These are phyloP conservation scores for Telfairia occidentalis DNA, from an alignment of 331 rosid genomes.

Conservation along the genomic window DNA sequence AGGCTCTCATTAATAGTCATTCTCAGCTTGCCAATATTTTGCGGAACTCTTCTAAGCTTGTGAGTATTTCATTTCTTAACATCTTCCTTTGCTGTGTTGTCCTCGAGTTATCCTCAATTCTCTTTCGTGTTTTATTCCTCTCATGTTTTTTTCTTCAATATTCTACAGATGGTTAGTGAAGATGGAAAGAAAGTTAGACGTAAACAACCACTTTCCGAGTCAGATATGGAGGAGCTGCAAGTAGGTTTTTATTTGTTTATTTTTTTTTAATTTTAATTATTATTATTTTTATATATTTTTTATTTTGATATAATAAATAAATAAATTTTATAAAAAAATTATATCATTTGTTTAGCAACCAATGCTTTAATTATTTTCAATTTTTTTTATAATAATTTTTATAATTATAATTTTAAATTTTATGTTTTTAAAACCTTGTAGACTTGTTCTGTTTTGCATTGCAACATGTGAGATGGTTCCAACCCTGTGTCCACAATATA, in stretches of 20 bases:
- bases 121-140: slow-evolving; percentile 12
- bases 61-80: slow-evolving; percentile 28
- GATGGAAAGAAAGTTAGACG: slow-evolving; percentile 93
- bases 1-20: slow-evolving; percentile 59
- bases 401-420: neutral
- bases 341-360: too few relatives aligned
- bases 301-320: neutral
- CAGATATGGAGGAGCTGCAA: slow-evolving; percentile 83
- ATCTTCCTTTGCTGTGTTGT: neutral
- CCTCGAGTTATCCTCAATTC: neutral
- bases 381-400: too few relatives aligned
- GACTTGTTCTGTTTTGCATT: neutral
- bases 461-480: neutral
- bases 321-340: neutral
- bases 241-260: slow-evolving; percentile 31
- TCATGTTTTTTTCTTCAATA: slow-evolving; percentile 16
- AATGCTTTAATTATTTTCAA: too few relatives aligned
- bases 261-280: too few relatives aligned
- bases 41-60: slow-evolving; percentile 83
- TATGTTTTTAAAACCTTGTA: neutral
- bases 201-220: slow-evolving; percentile 53
- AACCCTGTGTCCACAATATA: neutral
- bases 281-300: neutral
- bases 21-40: slow-evolving; percentile 73
- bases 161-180: slow-evolving; percentile 69